phyloP scores from a whole-genome alignment of 1,284 basidiomycete genomes.

The Cryptococcus maquisensis region DNA sequence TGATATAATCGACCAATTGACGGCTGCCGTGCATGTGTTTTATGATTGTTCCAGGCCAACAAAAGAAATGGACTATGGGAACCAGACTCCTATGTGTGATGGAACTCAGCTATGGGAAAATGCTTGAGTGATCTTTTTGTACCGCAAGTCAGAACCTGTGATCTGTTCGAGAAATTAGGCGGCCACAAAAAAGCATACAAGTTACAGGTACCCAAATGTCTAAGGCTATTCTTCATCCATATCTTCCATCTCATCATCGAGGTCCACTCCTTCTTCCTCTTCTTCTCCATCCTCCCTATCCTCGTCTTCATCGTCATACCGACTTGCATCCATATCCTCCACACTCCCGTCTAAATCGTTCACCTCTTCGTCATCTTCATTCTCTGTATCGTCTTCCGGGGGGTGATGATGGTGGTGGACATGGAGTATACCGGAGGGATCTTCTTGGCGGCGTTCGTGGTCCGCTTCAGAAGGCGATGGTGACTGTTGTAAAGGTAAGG shows the following conservation, averaged over 20 bases:
- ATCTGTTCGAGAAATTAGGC: too few species aligned
- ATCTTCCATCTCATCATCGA: neutral
- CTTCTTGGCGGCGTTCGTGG: conserved; percentile 40
- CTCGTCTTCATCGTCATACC: conserved; percentile 4
- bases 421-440: conserved; percentile 15
- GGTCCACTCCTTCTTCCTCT: conserved; percentile 14
- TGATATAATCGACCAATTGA: too few species aligned
- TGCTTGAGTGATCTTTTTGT: too few species aligned
- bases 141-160: too few species aligned
- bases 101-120: too few species aligned
- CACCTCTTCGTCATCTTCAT: conserved; percentile 18
- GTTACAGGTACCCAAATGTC: too few species aligned
- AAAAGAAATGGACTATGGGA: too few species aligned
- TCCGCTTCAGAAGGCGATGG: conserved; percentile 41
- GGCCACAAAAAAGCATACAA: too few species aligned
- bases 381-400: conserved; percentile 1
- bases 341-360: conserved; percentile 37
- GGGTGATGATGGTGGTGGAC: conserved; percentile 4
- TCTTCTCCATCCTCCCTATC: conserved; percentile 3
- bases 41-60: too few species aligned
- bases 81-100: too few species aligned
- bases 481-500: conserved; percentile 18
- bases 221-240: neutral
- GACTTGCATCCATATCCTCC: conserved; percentile 29
- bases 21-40: too few species aligned